Evolutionary conservation across 179 eudicot species (phyloP).

Genomic region (Patellifolia procumbens): DNA sequence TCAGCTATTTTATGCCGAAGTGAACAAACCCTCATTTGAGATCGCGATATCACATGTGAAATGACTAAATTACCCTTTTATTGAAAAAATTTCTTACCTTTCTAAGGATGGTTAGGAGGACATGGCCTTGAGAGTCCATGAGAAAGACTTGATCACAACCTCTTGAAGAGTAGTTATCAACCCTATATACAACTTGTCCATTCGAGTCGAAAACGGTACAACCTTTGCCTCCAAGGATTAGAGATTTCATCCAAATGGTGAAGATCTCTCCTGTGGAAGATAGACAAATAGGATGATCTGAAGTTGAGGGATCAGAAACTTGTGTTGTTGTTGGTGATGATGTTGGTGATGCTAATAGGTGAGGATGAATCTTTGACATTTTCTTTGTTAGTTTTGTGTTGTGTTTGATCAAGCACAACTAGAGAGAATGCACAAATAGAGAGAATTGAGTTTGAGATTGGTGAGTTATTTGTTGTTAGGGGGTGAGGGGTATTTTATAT

Average conservation of each 20-base stretch:
- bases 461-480: neutral
- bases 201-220: conserved; percentile 63
- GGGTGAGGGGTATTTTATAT: conserved; percentile 6
- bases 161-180: conserved; percentile 50
- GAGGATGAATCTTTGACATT: conserved; percentile 42
- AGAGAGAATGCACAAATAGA: neutral
- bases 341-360: neutral
- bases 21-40: neutral
- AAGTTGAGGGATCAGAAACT: conserved; percentile 2
- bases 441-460: conserved; percentile 18
- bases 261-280: conserved; percentile 25
- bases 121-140: conserved; percentile 50
- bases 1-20: no score
- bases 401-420: conserved; percentile 8
- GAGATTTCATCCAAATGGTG: conserved; percentile 74
- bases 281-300: neutral
- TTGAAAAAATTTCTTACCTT: conserved; percentile 31
- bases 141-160: conserved; percentile 40
- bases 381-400: neutral
- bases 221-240: conserved; percentile 61
- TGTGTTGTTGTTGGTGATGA: neutral
- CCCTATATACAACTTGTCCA: conserved; percentile 52
- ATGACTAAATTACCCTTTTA: conserved; percentile 18
- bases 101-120: conserved; percentile 44
- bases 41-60: neutral